phyloP scores from a whole-genome alignment of 306 rosid species.

The Ormosia semicastrata region DNA sequence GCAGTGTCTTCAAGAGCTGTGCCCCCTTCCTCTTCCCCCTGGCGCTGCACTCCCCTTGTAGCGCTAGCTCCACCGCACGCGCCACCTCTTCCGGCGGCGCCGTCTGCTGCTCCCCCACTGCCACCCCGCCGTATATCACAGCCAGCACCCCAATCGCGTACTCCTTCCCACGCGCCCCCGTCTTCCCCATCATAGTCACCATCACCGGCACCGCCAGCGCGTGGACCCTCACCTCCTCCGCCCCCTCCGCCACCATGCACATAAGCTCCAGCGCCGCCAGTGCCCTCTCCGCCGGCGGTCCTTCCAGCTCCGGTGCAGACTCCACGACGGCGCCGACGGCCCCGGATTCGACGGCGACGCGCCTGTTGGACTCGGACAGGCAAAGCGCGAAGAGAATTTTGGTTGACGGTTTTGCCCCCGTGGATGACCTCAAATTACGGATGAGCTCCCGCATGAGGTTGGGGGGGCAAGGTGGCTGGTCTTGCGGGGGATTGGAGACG shows the following conservation, averaged over 20 bases:
- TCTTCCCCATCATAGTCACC: slow-evolving; percentile 86
- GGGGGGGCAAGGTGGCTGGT: slow-evolving; percentile 74
- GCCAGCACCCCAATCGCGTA: slow-evolving; percentile 83
- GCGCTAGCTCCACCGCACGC: slow-evolving; percentile 84
- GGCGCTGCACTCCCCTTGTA: slow-evolving; percentile 75
- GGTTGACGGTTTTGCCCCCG: slow-evolving; percentile 55
- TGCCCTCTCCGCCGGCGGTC: slow-evolving; percentile 69
- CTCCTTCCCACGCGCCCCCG: slow-evolving; percentile 79
- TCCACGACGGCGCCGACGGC: slow-evolving; percentile 74
- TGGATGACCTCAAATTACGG: slow-evolving; percentile 30
- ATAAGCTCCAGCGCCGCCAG: slow-evolving; percentile 83
- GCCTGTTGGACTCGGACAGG: slow-evolving; percentile 72
- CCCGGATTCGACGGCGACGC: slow-evolving; percentile 77
- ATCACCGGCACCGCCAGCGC: slow-evolving; percentile 89
- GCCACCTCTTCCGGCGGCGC: slow-evolving; percentile 96
- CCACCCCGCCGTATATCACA: slow-evolving; percentile 52
- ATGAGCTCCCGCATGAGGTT: slow-evolving; percentile 64
- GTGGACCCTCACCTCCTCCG: slow-evolving; percentile 70
- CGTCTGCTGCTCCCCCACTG: slow-evolving; percentile 9
- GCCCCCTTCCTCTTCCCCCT: slow-evolving; percentile 82
- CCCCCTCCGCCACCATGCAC: slow-evolving; percentile 86
- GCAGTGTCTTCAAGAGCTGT: slow-evolving; percentile 60
- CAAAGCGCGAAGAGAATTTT: slow-evolving; percentile 81
- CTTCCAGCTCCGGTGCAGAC: slow-evolving; percentile 63
- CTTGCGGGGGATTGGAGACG: slow-evolving; percentile 71